Base-by-base conservation (phyloP, 495 filamentous ascomycete species). In the Cairneyella variabilis region DNA sequence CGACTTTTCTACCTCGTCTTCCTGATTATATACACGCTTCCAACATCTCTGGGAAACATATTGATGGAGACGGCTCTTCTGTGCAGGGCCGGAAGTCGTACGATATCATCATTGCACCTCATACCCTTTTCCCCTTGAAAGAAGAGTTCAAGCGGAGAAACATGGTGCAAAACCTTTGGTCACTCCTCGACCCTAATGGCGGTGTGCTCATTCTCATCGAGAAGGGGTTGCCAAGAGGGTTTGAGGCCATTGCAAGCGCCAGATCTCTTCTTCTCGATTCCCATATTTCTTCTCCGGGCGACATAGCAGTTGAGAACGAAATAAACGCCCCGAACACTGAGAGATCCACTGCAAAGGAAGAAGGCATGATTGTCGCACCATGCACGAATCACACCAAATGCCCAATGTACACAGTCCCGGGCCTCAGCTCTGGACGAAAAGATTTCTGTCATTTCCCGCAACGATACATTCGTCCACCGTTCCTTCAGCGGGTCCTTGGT, bases 381-480 rank as follows among this genome's bases (percentile, higher is more conserved):
- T 98, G 93, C 67, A 98, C 93, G 1, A 96, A 91, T 69, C 95
- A 97, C 66, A 70, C 66, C 1, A 80, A 78, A 49, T 98, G 93
- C 60, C 93, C 93, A 0, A 91, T 98, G 84, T 97, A 95, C 62
- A 72, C 78, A 28, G 71, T 71, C 0, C 76, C 83, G 0, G 90
- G 91, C 0, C 71, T 83, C 21, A 77, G 76, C 42, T 71, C 71
- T 34, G 86, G 88, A 18, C 81, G 93, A 58, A 88, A 85, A 60
- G 93, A 98, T 61, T 95, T 83, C 62, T 98, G 93, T 66, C 88
- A 88, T 66, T 98, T 98, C 68, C 72, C 70, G 48, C 93, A 98
- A 68, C 81, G 95, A 38, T 98, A 84, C 67, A 84, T 91, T 44
- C 81, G 93, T 0, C 93, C 93, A 0, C 64, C 70, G 0, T 97